Conservation (phyloP, 345 rosid species). For the Eucalyptus rudis region DNA sequence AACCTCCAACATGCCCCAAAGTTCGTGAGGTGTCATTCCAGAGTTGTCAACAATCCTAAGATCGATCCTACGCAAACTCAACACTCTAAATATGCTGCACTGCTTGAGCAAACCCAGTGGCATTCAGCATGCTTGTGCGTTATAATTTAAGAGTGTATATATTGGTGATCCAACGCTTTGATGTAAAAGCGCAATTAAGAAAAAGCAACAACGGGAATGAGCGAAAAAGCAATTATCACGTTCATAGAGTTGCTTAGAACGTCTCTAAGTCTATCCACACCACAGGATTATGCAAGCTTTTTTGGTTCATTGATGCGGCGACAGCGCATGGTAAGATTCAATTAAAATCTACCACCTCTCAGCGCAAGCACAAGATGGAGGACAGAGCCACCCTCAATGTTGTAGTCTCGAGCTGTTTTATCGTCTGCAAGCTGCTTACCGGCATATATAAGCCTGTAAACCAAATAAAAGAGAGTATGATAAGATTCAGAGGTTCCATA, state of each 20-base stretch:
- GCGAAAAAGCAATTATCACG: not conserved
- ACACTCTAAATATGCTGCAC: not conserved
- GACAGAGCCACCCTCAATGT: slow-evolving; percentile 95
- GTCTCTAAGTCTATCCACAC: not conserved
- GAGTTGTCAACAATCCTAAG: not conserved
- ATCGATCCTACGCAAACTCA: not conserved
- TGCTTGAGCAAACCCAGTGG: not conserved
- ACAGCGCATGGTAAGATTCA: too few relatives aligned
- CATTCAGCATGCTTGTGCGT: not conserved
- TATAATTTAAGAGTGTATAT: not conserved
- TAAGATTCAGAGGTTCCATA: not conserved
- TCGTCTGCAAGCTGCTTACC: slow-evolving; percentile 98
- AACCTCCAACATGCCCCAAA: not conserved
- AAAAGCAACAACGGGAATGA: not conserved
- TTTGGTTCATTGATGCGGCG: not conserved
- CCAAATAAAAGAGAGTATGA: not conserved
- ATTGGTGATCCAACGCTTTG: not conserved
- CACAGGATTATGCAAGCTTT: not conserved
- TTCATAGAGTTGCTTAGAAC: not conserved
- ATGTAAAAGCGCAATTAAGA: not conserved
- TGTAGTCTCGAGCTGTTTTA: slow-evolving; percentile 84
- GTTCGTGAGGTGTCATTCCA: not conserved
- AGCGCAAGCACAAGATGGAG: slow-evolving; percentile 97
- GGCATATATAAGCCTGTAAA: slow-evolving; percentile 74
- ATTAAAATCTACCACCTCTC: slow-evolving; percentile 58